A percentile compares a stretch with the other conserved stretches of the same genome.
These are phyloP conservation scores for Hansenula lynferdii DNA, from an alignment of 1,139 yeast species.

Conservation along the genomic window DNA sequence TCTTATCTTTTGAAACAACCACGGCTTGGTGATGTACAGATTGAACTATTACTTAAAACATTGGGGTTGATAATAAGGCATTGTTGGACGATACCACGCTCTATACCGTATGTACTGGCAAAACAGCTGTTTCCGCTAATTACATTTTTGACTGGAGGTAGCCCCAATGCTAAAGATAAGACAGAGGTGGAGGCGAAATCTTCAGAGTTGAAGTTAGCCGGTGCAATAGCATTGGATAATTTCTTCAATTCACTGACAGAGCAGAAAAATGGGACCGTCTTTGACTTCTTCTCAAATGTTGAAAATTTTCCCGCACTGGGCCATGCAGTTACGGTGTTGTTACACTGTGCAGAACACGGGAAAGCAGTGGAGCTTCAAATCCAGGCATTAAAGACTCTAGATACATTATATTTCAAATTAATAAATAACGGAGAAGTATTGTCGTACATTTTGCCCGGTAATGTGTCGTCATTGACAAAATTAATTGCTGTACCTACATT, in stretches of 20 bases:
- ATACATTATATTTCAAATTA: slow-evolving; percentile 28
- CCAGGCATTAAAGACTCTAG: slow-evolving; percentile 32
- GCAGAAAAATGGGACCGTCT: slow-evolving; percentile 23
- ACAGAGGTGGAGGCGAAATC: slow-evolving; percentile 22
- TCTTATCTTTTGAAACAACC: slow-evolving; percentile 44
- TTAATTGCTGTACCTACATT: slow-evolving; percentile 33
- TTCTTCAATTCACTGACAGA: slow-evolving; percentile 25
- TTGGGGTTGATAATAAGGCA: slow-evolving; percentile 35
- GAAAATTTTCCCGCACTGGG: slow-evolving; percentile 39
- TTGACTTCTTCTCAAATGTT: slow-evolving; percentile 32
- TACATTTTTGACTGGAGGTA: slow-evolving; percentile 41
- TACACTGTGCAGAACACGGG: slow-evolving; percentile 31
- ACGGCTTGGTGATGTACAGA: slow-evolving; percentile 37
- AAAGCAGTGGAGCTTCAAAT: slow-evolving; percentile 28
- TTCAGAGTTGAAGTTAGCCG: slow-evolving; percentile 39
- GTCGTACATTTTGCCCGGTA: slow-evolving; percentile 53
- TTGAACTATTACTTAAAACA: slow-evolving; percentile 38
- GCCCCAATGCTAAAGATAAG: slow-evolving; percentile 25
- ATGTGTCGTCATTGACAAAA: slow-evolving; percentile 44
- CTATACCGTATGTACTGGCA: slow-evolving; percentile 35
- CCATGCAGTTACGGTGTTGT: slow-evolving; percentile 39
- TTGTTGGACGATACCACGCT: slow-evolving; percentile 41
- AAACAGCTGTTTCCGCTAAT: slow-evolving; percentile 46
- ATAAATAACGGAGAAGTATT: slow-evolving; percentile 44
- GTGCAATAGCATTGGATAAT: slow-evolving; percentile 31